Evolutionary conservation across 1,284 basidiomycete genomes (phyloP), one percentile per base, ranked within the genome.

Genomic region (Volvariella volvacea): DNA sequence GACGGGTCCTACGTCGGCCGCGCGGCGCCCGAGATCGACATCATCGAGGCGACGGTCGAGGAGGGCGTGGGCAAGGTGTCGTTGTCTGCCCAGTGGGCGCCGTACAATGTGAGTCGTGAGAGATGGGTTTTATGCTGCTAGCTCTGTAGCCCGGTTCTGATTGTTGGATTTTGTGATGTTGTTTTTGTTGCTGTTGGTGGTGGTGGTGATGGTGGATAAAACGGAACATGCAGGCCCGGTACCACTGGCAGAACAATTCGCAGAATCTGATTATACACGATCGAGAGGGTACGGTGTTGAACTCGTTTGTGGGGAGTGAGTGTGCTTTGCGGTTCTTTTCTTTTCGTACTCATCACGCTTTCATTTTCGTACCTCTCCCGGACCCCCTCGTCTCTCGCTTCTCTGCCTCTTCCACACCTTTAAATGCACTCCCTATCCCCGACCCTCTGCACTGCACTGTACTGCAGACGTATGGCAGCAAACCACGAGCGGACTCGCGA

Each of bases 1-100:
- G 74, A 82, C 51, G 90, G 89, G 14, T 63, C 54, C 17, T 79
- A 70, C 50, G 76, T 81, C 1, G 88, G 87, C 6, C 77, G 92
- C 22, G 73, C 82, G 0, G 88, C 90, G 0, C 92, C 91, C 3
- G 91, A 94, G 64, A 92, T 95, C 46, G 88, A 91, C 64, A 67
- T 90, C 31, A 73, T 91, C 47, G 88, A 91, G 60, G 87, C 85
- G 3, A 73, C 80, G 52, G 60, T 69, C 17, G 52, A 55, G 3
- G 49, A 53, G 17, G 56, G 55, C 8, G 49, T 55, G 4, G 67
- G 67, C 15, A 47, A 56, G 47, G 61, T 66, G 7, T 82, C 79
- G 3, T 71, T 80, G 51, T 80, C 78, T 2, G 70, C 75, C 1
- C 81, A 83, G 59, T 82, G 75, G 78, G 78, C 73, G 37, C 67